A percentile compares a stretch with the other conserved stretches of the same genome.
Conservation (phyloP, 164 flowering plant species). For the Brasenia schreberi region DNA sequence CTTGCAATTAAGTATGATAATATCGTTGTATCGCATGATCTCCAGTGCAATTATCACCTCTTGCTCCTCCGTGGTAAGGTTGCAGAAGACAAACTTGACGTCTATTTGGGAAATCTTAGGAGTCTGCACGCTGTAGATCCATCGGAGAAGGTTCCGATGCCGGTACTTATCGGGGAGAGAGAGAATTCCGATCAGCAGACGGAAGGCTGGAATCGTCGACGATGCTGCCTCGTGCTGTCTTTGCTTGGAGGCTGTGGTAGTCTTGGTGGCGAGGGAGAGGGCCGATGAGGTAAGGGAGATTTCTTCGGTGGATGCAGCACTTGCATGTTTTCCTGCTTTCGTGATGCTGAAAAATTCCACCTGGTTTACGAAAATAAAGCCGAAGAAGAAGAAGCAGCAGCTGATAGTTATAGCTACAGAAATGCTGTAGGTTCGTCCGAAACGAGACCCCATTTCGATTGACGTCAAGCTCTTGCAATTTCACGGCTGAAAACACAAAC, state of each 20-base stretch:
- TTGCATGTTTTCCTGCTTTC: slow-evolving; percentile 27
- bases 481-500: too few species aligned
- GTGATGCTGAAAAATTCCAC: slow-evolving; percentile 31
- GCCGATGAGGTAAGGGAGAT: not conserved
- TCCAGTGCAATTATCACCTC: slow-evolving; percentile 55
- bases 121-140: slow-evolving; percentile 52
- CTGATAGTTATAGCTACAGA: slow-evolving; percentile 13
- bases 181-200: slow-evolving; percentile 58
- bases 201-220: slow-evolving; percentile 4
- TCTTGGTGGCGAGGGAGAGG: not conserved
- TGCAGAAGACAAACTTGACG: slow-evolving; percentile 77
- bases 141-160: slow-evolving; percentile 67
- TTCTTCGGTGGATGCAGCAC: slow-evolving; percentile 8
- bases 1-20: slow-evolving; percentile 58
- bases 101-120: slow-evolving; percentile 34
- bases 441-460: not conserved
- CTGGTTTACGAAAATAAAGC: slow-evolving; percentile 28
- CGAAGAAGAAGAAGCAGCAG: slow-evolving; percentile 33
- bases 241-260: slow-evolving; percentile 10
- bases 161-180: slow-evolving; percentile 64
- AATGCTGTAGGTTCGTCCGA: not conserved
- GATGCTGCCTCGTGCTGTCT: not conserved
- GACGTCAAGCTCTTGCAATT: too few species aligned
- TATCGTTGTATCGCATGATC: slow-evolving; percentile 71
- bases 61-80: slow-evolving; percentile 74